Base-by-base conservation (phyloP, 768 basidiomycete species). In the Kockovaella imperatae region DNA sequence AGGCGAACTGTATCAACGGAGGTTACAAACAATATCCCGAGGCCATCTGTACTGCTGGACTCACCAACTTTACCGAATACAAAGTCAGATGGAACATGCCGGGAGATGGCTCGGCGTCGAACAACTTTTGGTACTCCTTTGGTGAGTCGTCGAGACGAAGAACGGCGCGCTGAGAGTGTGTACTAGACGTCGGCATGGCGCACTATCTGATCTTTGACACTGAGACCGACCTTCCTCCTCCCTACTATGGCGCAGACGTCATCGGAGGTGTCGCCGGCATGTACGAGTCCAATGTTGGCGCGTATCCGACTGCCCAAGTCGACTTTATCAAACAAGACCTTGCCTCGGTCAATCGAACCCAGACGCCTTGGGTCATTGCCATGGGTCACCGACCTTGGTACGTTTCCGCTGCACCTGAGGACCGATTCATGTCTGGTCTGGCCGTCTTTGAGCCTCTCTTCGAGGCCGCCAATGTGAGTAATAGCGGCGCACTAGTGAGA, bases 1-100 rank as follows among this genome's bases (percentile, higher is more conserved):
- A 69, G 47, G 52, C 53, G 17, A 51, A 51, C 36, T 51, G 50
- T 30, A 44, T 45, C 44, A 51, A 51, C 24, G 50, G 50, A 11
- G 50, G 50, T 3, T 18, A 26, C 17, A 7, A 30, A 50, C 42
- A 50, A 46, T 31, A 52, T 46, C 50, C 32, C 14, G 11, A 15
- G 8, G 20, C 32, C 21, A 40, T 47, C 39, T 52, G 45, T 38
- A 47, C 42, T 35, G 45, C 50, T 18, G 50, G 50, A 6, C 50
- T 47, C 15, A 47, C 47, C 36, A 52, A 52, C 39, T 52, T 52
- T 32, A 52, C 43, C n/a, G 38, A 39, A 24, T 45, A 41, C 10
- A 24, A 15, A 28, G 24, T 31, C 8, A 24, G 25, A 17, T 36
- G 35, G 35, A 15, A 26, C 35, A 39, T 39, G 46, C 35, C 34